phyloP scores from a whole-genome alignment of 129 eudicot species.

The Heracleum sosnowskyi region DNA sequence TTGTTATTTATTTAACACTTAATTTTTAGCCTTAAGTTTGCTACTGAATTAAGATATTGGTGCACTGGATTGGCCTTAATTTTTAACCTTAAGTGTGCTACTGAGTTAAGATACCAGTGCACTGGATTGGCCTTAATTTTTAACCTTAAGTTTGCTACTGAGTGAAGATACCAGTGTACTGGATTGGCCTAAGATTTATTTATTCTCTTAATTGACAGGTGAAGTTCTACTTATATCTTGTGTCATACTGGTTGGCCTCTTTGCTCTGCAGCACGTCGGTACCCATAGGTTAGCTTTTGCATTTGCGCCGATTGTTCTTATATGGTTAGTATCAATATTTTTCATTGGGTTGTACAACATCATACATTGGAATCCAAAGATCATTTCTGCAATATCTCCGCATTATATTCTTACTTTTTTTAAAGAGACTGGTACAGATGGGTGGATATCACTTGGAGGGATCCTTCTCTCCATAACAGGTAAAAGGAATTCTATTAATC shows the following conservation, averaged over 20 bases:
- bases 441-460: slow-evolving; percentile 91
- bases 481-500: slow-evolving; percentile 16
- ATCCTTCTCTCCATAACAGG: slow-evolving; percentile 81
- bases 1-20: neutral
- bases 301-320: slow-evolving; percentile 74
- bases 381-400: slow-evolving; percentile 71
- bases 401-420: slow-evolving; percentile 72
- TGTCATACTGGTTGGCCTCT: slow-evolving; percentile 66
- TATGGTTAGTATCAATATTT: slow-evolving; percentile 69
- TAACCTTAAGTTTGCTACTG: neutral
- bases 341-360: slow-evolving; percentile 66
- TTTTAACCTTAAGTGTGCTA: neutral
- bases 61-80: neutral
- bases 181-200: neutral
- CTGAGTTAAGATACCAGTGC: neutral
- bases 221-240: slow-evolving; percentile 47
- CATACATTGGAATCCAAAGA: slow-evolving; percentile 69
- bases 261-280: slow-evolving; percentile 78
- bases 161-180: neutral
- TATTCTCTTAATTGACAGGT: slow-evolving; percentile 27
- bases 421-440: slow-evolving; percentile 51
- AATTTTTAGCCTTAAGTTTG: neutral
- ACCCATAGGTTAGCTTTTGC: slow-evolving; percentile 69
- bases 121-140: neutral
- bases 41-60: neutral